Evolutionary conservation across 1,139 yeast genomes (phyloP), one percentile per base, ranked within the genome.

Genomic region (Zygosaccharomyces pseudobailii): DNA sequence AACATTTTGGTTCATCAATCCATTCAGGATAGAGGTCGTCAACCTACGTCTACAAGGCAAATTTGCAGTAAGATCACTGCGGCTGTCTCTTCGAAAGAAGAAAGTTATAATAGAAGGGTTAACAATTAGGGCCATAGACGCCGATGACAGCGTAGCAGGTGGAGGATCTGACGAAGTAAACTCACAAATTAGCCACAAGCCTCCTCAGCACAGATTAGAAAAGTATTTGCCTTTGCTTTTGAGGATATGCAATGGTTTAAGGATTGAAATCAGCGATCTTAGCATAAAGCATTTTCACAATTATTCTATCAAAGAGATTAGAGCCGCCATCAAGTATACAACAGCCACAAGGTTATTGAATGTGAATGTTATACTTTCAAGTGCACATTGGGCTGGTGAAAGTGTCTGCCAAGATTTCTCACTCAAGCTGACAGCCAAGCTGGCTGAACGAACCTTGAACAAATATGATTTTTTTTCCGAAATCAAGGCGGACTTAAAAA

Each of bases 81-180:
- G 50, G 17, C 53, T n/a, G n/a, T n/a, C n/a, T n/a, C n/a, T n/a
- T n/a, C n/a, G n/a, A n/a, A n/a, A 54, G 34, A 56, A 48, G 33
- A 53, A 46, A 36, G 36, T 60, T 8, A 21, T 54, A 1, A 27
- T 57, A 7, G 51, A 48, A 38, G 55, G 55, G 6, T 27, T 58
- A 17, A 50, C 45, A 4, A 38, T 38, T 19, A 21, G 21, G 5
- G 6, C 9, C 10, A 13, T 32, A 10, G 32, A 9, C 23, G 10
- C 20, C n/a, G 22, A 17, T 4, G 13, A 23, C 13, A 37, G 31
- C 17, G 23, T 4, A 3, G 19, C n/a, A 6, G 3, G 21, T 2
- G 21, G 33, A 9, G 21, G 22, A 4, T 4, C 20, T n/a, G n/a
- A n/a, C 24, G n/a, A n/a, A n/a, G n/a, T n/a, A n/a, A n/a, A n/a